These are phyloP conservation scores for Eucalyptus albens DNA, from an alignment of 345 rosid species.

Conservation along the genomic window DNA sequence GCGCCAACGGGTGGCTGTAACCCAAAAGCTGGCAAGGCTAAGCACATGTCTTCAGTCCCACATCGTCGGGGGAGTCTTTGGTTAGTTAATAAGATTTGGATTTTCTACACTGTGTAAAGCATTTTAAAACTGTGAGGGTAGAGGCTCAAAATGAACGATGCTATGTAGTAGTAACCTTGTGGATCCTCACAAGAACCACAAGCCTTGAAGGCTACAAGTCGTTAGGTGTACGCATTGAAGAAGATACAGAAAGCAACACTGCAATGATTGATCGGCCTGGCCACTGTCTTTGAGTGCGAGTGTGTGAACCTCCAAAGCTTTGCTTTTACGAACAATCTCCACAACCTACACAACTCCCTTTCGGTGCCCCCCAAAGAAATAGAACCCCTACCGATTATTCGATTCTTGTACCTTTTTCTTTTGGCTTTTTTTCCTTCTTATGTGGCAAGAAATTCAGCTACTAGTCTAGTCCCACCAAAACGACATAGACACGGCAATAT, in stretches of 20 bases:
- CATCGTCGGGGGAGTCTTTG: fast-evolving
- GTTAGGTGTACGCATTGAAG: neutral
- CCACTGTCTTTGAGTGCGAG: neutral
- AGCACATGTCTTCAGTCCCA: fast-evolving
- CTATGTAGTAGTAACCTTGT: fast-evolving
- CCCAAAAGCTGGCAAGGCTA: too few species aligned
- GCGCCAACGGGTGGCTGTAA: too few species aligned
- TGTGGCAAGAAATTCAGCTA: neutral
- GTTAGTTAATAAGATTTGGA: fast-evolving
- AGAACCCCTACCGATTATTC: neutral
- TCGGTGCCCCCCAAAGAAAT: neutral
- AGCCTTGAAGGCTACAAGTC: neutral
- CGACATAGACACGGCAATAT: neutral
- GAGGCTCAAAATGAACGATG: fast-evolving
- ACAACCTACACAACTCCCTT: neutral
- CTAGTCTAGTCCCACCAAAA: neutral
- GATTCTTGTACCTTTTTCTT: neutral
- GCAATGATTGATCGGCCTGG: neutral
- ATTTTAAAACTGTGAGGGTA: fast-evolving
- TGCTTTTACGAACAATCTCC: neutral
- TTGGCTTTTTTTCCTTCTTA: neutral
- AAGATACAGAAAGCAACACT: neutral
- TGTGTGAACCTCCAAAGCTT: neutral
- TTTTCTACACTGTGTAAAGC: fast-evolving
- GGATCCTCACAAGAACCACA: neutral